Evolutionary conservation across 1,284 basidiomycete genomes (phyloP), one percentile per base, ranked within the genome.

Genomic region (Marasmius fiardii): DNA sequence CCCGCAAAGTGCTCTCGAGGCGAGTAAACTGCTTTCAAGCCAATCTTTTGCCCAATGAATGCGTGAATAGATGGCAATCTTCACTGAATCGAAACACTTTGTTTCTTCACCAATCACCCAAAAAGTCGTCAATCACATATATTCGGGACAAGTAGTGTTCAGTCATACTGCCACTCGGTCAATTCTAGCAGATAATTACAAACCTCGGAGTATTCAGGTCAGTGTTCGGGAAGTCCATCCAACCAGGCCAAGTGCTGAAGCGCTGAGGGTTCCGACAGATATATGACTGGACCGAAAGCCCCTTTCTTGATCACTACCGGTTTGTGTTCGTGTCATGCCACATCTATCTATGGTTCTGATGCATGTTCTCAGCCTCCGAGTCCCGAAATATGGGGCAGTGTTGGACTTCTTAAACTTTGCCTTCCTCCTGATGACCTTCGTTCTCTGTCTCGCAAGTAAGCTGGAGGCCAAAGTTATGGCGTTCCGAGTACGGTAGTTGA

Each of bases 241-340:
- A 11, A 31, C 18, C 26, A 16, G 16, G 28, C 26, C 34, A 37
- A 16, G 23, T 45, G n/a, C 26, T 14, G 11, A 43, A 33, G n/a
- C n/a, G n/a, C n/a, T n/a, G n/a, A n/a, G n/a, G n/a, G 78, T 81
- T 3, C 88, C 91, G 10, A 53, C 80, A 89, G 63, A 74, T 90
- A 11, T 94, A 95, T 65, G 83, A 94, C 63, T 79, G 81, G 18
- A 80, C 80, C 34, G 80, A 78, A 24, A 83, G 87, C 0, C 87
- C 92, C 0, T 91, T 92, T 73, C 77, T 95, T 24, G 88, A 95
- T 64, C 90, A 94, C 65, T 92, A 92, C 66, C 75, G 86, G 81
- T 85, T 39, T 33, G 68, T 53, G 34, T 44, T 31, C 44, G 31
- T 23, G 21, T 28, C 6, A 59, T 48, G 18, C 6, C 5, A n/a